A percentile compares a stretch with the other conserved stretches of the same genome.
Conservation (phyloP, 116 monocot genomes). For the Cymodocea nodosa region DNA sequence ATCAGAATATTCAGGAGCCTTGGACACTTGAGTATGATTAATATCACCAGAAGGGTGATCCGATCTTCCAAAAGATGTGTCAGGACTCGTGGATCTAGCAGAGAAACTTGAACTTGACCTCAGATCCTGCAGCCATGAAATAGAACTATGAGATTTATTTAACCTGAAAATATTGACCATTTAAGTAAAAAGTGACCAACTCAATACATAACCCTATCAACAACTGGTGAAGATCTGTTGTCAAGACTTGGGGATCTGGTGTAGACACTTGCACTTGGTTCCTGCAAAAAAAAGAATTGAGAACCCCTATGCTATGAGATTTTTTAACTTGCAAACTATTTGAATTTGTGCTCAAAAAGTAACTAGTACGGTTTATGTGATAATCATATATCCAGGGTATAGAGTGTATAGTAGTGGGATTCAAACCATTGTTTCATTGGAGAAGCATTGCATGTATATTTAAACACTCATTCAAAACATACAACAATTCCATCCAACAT, state of each 20-base stretch:
- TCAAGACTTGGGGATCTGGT: constrained; percentile 6
- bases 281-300: neutral
- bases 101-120: constrained; percentile 25
- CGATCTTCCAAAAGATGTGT: constrained; percentile 19
- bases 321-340: no score
- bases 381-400: no score
- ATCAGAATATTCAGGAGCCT: constrained; percentile 24
- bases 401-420: no score
- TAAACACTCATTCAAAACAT: no score
- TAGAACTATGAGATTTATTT: neutral
- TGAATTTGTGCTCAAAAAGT: no score
- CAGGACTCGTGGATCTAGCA: constrained; percentile 10
- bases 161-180: neutral
- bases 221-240: constrained; percentile 18
- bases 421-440: no score
- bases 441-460: no score
- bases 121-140: constrained; percentile 30
- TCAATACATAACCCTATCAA: constrained; percentile 10
- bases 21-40: constrained; percentile 21
- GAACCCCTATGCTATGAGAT: neutral
- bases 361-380: no score
- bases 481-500: no score
- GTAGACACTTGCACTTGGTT: constrained; percentile 21
- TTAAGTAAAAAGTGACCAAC: neutral
- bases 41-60: constrained; percentile 30